Base-by-base conservation (phyloP, 495 filamentous ascomycete genomes). In the Penicillium coffeae region DNA sequence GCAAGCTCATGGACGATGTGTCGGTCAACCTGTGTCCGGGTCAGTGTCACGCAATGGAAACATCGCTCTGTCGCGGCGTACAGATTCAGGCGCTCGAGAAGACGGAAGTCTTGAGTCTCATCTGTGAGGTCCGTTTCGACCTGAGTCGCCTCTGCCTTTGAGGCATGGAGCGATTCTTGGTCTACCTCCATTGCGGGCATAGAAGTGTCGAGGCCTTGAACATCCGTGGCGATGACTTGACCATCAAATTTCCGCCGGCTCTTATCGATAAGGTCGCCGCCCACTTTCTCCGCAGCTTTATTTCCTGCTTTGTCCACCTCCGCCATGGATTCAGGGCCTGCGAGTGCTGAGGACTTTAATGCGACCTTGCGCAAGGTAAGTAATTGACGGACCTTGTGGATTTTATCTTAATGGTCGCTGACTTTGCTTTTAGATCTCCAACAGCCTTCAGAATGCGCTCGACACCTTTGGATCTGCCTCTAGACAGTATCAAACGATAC, bases 81-180 rank as follows among this genome's bases (percentile, higher is more conserved):
- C 79, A 74, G 65, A 52, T 79, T 81, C 39, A 85, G 61, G 38
- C 74, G 69, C 32, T 75, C 72, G 33, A 95, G 77, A 51, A 89
- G 82, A 51, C 86, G 87, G 59, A 90, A 96, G 70, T 97, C 92
- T 62, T 91, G 90, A 3, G 84, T 81, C 64, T 93, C 90, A 54
- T 96, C 91, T 21, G 82, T 84, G 44, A 84, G 72, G 58, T 88
- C 86, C 35, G 71, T 72, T 35, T 94, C 84, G 20, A 66, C 51
- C 42, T 66, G 63, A n/a, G 59, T 40, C 1, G 64, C 56, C 30
- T 60, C 62, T 35, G 51, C 56, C 10, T 64, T 51, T 13, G 61
- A 49, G 13, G 61, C 51, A 41, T 58, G 55, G 35, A 72, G 58
- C 35, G 65, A 64, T 42, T 75, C 74, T 50, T 79, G 74, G 38